Conservation (phyloP, 2,329 filamentous ascomycete species). For the Colletotrichum tanaceti region DNA sequence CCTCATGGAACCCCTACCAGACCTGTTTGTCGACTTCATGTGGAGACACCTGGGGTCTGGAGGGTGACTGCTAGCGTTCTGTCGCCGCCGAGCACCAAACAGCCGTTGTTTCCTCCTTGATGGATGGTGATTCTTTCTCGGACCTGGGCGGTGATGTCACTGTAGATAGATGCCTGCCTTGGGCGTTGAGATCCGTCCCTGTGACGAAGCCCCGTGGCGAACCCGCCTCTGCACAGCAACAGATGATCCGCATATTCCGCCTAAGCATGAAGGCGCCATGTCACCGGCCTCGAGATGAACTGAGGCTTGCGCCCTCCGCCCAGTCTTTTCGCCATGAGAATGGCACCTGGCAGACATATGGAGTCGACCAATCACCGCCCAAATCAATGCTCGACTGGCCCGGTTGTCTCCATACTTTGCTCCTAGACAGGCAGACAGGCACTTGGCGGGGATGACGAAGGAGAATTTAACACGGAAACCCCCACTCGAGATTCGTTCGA, state of each 20-base stretch:
- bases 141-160: slow-evolving; percentile 31
- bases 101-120: slow-evolving; percentile 1
- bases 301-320: slow-evolving; percentile 16
- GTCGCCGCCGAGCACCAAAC: slow-evolving; percentile 12
- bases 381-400: background rate
- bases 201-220: slow-evolving; percentile 26
- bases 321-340: slow-evolving; percentile 24
- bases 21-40: slow-evolving; percentile 11
- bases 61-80: slow-evolving; percentile 9
- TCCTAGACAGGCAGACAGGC: slow-evolving; percentile 20
- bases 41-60: slow-evolving; percentile 8
- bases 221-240: slow-evolving; percentile 13
- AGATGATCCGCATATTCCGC: slow-evolving; percentile 25
- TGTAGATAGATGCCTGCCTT: background rate
- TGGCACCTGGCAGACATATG: slow-evolving; percentile 13
- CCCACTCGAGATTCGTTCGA: slow-evolving; percentile 24
- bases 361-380: slow-evolving; percentile 16
- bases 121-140: background rate
- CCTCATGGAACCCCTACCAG: slow-evolving; percentile 27
- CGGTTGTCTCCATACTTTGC: slow-evolving; percentile 23
- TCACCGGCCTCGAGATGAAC: slow-evolving; percentile 33
- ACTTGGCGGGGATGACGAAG: slow-evolving; percentile 31
- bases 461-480: slow-evolving; percentile 22
- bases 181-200: slow-evolving; percentile 4
- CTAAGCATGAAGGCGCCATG: slow-evolving; percentile 21